Base-by-base conservation (phyloP, 2,329 filamentous ascomycete species). In the Diaporthe helianthi region DNA sequence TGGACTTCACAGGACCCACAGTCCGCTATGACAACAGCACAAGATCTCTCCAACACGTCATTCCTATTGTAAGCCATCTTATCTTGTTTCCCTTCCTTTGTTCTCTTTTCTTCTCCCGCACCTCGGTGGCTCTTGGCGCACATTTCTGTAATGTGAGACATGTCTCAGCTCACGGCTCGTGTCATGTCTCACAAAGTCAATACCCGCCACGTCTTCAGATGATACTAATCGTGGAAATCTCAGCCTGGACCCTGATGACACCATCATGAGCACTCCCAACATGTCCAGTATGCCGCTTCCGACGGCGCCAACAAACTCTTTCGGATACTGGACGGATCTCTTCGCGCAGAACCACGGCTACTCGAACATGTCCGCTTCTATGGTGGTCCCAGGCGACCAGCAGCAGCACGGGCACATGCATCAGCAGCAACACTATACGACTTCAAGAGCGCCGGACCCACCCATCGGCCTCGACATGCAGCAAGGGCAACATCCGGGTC, bases 221-320 rank as follows among this genome's bases (percentile, higher is more conserved):
- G 46, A 69, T n/a, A 41, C 67, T 71, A 60, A 71, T 63, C 26
- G 33, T 58, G 46, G 36, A 26, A 47, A 24, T 55, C 17, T 15
- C 64, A 71, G 69, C 63, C 63, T 71, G 38, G 69, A 71, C 55
- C 69, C 69, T 19, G 69, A 71, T n/a, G 69, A 71, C 33, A 71
- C 67, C 26, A 71, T 72, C 53, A 68, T 72, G 64, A 70, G 68
- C 24, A 68, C 70, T 52, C 70, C 70, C 38, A 63, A 70, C 5
- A 55, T 72, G 49, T 36, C 68, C 38, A 70, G 70, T 24, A 61
- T 72, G 36, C 68, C 60, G 41, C 52, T 70, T 51, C 69, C 67
- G 38, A 71, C 69, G 17, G 64, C 64, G 41, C 69, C 69, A n/a
- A 71, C 69, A 7, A 68, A 71, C 44, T 71, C 69, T 2, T 71